Evolutionary conservation across 1,139 yeast genomes (phyloP).

Genomic region (Candida sanyaensis): DNA sequence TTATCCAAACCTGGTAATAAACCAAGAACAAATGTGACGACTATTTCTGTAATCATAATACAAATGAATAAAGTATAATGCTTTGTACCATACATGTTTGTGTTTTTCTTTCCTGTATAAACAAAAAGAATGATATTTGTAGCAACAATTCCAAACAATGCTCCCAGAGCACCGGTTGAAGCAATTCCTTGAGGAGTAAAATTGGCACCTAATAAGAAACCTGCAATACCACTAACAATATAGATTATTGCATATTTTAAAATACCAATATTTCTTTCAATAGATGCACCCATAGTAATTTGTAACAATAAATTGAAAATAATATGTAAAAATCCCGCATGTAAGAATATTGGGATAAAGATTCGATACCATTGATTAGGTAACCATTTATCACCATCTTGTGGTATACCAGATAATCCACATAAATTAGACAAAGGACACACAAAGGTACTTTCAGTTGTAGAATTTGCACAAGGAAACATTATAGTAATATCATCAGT

Average conservation of each 20-base stretch:
- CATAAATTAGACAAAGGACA: conserved; percentile 63
- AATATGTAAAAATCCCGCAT: conserved; percentile 75
- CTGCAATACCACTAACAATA: conserved; percentile 63
- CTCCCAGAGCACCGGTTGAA: conserved; percentile 76
- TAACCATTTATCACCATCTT: conserved; percentile 26
- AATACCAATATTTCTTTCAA: conserved; percentile 63
- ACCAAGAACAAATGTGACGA: conserved; percentile 65
- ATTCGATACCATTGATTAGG: conserved; percentile 75
- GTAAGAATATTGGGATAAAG: conserved; percentile 70
- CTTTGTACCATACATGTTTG: conserved; percentile 45
- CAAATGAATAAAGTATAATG: conserved; percentile 46
- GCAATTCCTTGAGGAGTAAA: conserved; percentile 72
- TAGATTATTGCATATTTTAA: conserved; percentile 59
- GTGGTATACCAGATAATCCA: conserved; percentile 55
- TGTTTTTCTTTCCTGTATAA: conserved; percentile 52
- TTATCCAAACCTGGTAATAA: conserved; percentile 75
- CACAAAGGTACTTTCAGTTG: conserved; percentile 52
- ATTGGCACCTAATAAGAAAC: conserved; percentile 71
- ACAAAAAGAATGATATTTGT: conserved; percentile 59
- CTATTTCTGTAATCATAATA: conserved; percentile 56
- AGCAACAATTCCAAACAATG: conserved; percentile 71
- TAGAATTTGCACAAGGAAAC: conserved; percentile 76
- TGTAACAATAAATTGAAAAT: conserved; percentile 65
- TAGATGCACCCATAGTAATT: conserved; percentile 58
- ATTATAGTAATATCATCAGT: conserved; percentile 49